A percentile compares a stretch with the other conserved stretches of the same genome.
These are phyloP conservation scores for Neoboletus brunneissimus DNA, from an alignment of 768 basidiomycete species.

Conservation along the genomic window DNA sequence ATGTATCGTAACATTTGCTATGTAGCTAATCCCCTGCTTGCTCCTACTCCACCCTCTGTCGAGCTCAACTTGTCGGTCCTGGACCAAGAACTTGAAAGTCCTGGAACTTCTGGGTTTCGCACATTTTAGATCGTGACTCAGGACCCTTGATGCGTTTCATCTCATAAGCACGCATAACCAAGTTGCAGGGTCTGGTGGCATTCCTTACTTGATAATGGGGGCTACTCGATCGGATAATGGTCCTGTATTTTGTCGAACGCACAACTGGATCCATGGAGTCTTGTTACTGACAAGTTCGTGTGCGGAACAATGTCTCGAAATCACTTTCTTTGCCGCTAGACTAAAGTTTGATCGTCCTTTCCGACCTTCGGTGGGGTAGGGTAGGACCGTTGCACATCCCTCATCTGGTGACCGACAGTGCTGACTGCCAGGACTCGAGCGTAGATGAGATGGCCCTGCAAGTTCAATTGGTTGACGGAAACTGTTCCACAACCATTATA, in stretches of 20 bases:
- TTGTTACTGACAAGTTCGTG: not conserved
- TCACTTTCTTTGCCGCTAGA: not conserved
- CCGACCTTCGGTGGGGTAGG: not conserved
- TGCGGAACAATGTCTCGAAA: not conserved
- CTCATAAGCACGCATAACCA: not conserved
- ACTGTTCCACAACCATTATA: not conserved
- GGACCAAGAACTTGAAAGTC: not conserved
- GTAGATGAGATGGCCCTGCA: not conserved
- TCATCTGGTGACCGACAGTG: not conserved
- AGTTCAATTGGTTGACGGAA: not conserved
- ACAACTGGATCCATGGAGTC: not conserved
- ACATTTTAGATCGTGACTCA: not conserved
- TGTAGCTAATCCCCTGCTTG: not conserved
- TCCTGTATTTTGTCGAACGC: not conserved
- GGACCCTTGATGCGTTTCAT: not conserved
- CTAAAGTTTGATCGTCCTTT: not conserved
- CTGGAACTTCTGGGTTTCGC: not conserved
- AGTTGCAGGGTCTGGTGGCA: not conserved
- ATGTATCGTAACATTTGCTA: not conserved
- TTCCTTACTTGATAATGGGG: not conserved
- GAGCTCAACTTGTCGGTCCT: not conserved
- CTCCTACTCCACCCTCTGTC: not conserved
- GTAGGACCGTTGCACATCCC: not conserved
- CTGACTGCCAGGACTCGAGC: not conserved
- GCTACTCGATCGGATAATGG: not conserved